A percentile compares a stretch with the other conserved stretches of the same genome.
phyloP scores from a whole-genome alignment of 805 yeast genomes.

The Saturnispora ahearnii region DNA sequence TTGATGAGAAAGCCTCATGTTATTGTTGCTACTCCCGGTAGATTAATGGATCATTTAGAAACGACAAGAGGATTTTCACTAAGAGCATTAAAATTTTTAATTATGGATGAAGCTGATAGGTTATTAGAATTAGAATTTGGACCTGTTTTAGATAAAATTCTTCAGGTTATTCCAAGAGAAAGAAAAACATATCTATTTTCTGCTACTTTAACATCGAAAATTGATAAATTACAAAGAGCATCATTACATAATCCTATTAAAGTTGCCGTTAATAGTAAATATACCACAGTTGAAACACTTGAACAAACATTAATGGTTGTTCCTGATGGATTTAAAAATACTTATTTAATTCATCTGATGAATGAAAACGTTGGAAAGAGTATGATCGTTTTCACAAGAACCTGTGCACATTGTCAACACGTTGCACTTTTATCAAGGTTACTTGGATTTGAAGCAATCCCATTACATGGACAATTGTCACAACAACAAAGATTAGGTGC shows the following conservation, averaged over 20 bases:
- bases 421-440: constrained; percentile 73
- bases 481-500: constrained; percentile 82
- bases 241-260: constrained; percentile 82
- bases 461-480: constrained; percentile 86
- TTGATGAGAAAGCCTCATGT: constrained; percentile 90
- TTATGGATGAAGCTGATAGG: constrained; percentile 97
- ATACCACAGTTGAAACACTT: constrained; percentile 90
- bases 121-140: constrained; percentile 94
- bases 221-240: constrained; percentile 91
- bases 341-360: constrained; percentile 70
- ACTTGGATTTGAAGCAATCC: constrained; percentile 82
- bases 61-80: constrained; percentile 84
- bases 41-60: constrained; percentile 88
- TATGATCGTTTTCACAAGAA: constrained; percentile 81
- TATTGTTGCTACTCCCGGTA: constrained; percentile 85
- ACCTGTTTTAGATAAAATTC: constrained; percentile 80
- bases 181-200: constrained; percentile 82
- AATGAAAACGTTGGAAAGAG: constrained; percentile 82
- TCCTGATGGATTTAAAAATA: constrained; percentile 88
- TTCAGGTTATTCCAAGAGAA: constrained; percentile 74
- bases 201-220: constrained; percentile 95
- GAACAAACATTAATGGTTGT: constrained; percentile 83
- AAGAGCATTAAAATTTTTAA: constrained; percentile 68
- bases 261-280: constrained; percentile 80
- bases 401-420: constrained; percentile 92